Base-by-base conservation (phyloP, 1,284 basidiomycete genomes). In the Somion occarium region DNA sequence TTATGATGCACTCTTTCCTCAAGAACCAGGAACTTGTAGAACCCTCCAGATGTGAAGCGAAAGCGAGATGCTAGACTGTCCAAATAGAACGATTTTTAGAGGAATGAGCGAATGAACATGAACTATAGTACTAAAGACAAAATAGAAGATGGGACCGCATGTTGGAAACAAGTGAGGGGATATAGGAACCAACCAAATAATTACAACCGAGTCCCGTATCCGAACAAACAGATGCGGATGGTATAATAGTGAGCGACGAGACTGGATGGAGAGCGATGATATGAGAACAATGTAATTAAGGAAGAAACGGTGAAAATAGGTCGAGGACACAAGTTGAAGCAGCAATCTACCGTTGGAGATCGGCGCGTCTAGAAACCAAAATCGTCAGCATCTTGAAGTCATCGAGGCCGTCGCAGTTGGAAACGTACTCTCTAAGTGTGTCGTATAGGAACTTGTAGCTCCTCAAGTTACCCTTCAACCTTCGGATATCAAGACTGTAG, bases 381-480 rank as follows among this genome's bases (percentile, higher is more conserved):
- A 26, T 18, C 9, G 26, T 58, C n/a, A 64, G 59, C 43, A 50
- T n/a, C 25, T 42, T 34, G 50, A 30, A 47, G 19, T 38, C 22
- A 56, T 41, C 5, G 30, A 34, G 19, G 20, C 19, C 4, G 23
- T 24, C n/a, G 38, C 5, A 39, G 13, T n/a, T 15, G 13, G 13
- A 39, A 13, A 85, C 91, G 66, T 68, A 94, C 91, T 88, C 82
- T 76, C 91, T 78, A 62, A 93, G 73, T 50, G 83, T 87, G 73
- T 95, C 90, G 67, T 97, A 96, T 68, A 97, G 77, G 68, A 90
- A 94, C 72, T 94, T 94, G 75, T 94, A 98, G 68, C 88, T 92
- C 73, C 91, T 83, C 60, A 95, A 74, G 63, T 91, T 88, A n/a
- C 94, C 94, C 69, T 94, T 93, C 64, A 96, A 68, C 56, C 94